Evolutionary conservation across 2,329 filamentous ascomycete species (phyloP), one percentile per base, ranked within the genome.

Genomic region (Fusarium irregulare): DNA sequence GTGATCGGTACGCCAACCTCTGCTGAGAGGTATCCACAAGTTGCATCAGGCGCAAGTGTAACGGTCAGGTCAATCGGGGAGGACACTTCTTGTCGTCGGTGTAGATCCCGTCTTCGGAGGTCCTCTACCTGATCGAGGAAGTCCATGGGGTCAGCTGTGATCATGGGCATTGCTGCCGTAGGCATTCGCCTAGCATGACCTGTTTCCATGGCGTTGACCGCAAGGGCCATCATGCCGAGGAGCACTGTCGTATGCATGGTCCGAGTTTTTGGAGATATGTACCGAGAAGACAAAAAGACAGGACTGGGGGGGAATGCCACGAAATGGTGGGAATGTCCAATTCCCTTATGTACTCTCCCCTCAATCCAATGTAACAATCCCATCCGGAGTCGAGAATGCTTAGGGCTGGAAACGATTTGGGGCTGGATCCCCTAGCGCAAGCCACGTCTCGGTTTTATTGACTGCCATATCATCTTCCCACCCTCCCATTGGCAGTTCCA

Each of bases 1-100:
- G 58, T 60, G 12, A 61, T 23, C 9, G 44, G 44, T 7, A 32
- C 58, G 0, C 58, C 58, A 1, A 41, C 0, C 4, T 44, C n/a
- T 0, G 56, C 58, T 11, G 58, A 61, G 2, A 61, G 32, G 6
- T 60, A 61, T 7, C 58, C 56, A 20, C 58, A 61, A 1, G 58
- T 61, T 0, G 7, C 3, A 0, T 45, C 58, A 6, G 58, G 23
- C 1, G 56, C 58, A 8, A 23, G 6, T 0, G 58, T 61, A 0
- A 61, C 56, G 2, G 58, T 27, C 16, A 27, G 0, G 6, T 21
- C 20, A 21, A 21, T 21, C 20, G 20, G 20, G 20, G 20, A 21
- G 20, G 20, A 21, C 20, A 21, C 20, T 21, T 21, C 20, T 21
- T 21, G 20, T 21, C 20, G 20, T 21, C 20, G 20, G 20, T 21